phyloP scores from a whole-genome alignment of 2,329 filamentous ascomycete genomes.

The Colletotrichum endophyticum region DNA sequence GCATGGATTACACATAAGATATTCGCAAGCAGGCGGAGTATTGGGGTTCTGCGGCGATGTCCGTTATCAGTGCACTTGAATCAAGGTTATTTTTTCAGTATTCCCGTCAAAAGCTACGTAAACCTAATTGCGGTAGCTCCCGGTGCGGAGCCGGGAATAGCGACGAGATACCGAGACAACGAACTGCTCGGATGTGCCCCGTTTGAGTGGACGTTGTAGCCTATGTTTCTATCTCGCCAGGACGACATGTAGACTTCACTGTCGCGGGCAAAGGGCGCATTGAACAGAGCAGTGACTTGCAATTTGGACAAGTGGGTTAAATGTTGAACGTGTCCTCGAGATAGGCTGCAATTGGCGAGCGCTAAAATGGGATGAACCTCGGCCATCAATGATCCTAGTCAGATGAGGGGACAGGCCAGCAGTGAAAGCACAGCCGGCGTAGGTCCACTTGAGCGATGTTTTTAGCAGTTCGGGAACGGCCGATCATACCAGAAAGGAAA shows the following conservation, averaged over 20 bases:
- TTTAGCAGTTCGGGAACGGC: not conserved
- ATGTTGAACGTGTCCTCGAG: not conserved
- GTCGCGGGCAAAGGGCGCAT: not conserved
- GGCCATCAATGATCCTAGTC: not conserved
- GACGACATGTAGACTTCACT: rapidly evolving
- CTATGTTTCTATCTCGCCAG: rapidly evolving
- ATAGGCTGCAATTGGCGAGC: not conserved
- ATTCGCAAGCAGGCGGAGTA: not conserved
- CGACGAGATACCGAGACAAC: not conserved
- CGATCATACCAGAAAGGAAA: not conserved
- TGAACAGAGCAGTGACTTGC: not conserved
- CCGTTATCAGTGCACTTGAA: not conserved
- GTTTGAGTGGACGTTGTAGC: not conserved
- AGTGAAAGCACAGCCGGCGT: not conserved
- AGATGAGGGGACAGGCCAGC: not conserved
- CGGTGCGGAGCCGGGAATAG: not conserved
- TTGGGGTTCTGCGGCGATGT: not conserved
- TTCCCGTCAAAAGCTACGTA: not conserved
- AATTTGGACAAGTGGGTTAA: not conserved
- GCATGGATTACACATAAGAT: not conserved
- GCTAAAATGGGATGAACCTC: not conserved
- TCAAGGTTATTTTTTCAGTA: not conserved
- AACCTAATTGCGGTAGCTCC: not conserved
- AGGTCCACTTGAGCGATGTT: not conserved
- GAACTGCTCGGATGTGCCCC: not conserved